A percentile compares a stretch with the other conserved stretches of the same genome.
Evolutionary conservation across 331 rosid species (phyloP).

Genomic region (Ulmus americana): DNA sequence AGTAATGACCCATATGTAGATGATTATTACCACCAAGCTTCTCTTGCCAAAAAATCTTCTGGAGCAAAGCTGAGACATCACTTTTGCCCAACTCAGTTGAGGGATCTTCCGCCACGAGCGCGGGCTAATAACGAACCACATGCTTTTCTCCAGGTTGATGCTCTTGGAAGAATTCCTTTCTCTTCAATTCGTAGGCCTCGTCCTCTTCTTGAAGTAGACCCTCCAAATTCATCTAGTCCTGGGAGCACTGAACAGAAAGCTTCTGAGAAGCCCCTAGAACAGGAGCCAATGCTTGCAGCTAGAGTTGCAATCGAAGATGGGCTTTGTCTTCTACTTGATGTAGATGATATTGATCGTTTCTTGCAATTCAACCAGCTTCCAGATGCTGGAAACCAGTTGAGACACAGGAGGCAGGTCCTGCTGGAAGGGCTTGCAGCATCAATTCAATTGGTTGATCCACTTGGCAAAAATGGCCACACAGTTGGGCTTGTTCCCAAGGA

Average conservation of each 20-base stretch:
- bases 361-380: slow-evolving; percentile 66
- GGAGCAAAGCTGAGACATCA: slow-evolving; percentile 66
- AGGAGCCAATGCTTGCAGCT: slow-evolving; percentile 90
- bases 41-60: slow-evolving; percentile 63
- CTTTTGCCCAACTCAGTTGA: slow-evolving; percentile 74
- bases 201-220: slow-evolving; percentile 84
- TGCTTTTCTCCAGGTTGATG: slow-evolving; percentile 92
- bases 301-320: slow-evolving; percentile 87
- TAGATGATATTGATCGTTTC: slow-evolving; percentile 83
- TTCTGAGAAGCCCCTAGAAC: slow-evolving; percentile 85
- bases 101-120: slow-evolving; percentile 73
- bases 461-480: slow-evolving; percentile 58
- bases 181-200: slow-evolving; percentile 92
- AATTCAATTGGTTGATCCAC: slow-evolving; percentile 80
- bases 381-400: slow-evolving; percentile 66
- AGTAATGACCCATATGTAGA: slow-evolving; percentile 90
- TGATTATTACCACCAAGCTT: slow-evolving; percentile 86
- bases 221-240: slow-evolving; percentile 46
- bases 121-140: slow-evolving; percentile 71
- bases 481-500: slow-evolving; percentile 76
- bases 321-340: slow-evolving; percentile 86
- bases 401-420: slow-evolving; percentile 57
- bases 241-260: slow-evolving; percentile 52
- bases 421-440: slow-evolving; percentile 81
- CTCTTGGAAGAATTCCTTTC: slow-evolving; percentile 89